Evolutionary conservation across 2,329 filamentous ascomycete genomes (phyloP).

Genomic region (Ophiognomonia clavigignenti-juglandacearum): DNA sequence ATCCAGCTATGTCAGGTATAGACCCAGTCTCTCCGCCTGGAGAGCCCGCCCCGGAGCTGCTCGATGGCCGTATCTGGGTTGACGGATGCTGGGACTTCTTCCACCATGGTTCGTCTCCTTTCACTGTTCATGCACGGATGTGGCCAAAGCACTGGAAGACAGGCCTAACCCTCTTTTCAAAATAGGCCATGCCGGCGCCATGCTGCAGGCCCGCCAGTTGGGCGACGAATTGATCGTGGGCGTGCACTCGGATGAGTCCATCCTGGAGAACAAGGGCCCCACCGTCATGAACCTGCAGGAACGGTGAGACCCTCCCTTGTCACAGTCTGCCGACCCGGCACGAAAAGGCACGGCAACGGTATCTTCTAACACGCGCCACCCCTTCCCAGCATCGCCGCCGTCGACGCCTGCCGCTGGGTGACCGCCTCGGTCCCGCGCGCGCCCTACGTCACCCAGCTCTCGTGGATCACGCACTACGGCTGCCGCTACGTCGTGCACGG

Average conservation of each 20-base stretch:
- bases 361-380: conserved; percentile 6
- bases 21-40: conserved; percentile 32
- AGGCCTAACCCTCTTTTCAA: background rate
- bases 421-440: conserved; percentile 78
- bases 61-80: conserved; percentile 83
- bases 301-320: conserved; percentile 47
- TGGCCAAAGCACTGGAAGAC: background rate
- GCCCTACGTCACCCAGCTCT: conserved; percentile 89
- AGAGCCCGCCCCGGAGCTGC: conserved; percentile 48
- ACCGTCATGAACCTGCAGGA: conserved; percentile 94
- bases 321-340: background rate
- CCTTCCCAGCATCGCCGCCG: conserved; percentile 69
- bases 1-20: conserved; percentile 17
- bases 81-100: conserved; percentile 99
- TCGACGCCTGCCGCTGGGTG: conserved; percentile 93
- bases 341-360: conserved; percentile 20
- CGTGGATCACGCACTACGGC: conserved; percentile 93
- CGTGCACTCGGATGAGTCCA: conserved; percentile 92
- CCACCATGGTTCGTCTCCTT: conserved; percentile 68
- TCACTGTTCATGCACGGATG: background rate
- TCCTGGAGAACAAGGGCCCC: conserved; percentile 93
- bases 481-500: conserved; percentile 95
- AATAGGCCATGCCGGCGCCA: conserved; percentile 87
- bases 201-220: conserved; percentile 90
- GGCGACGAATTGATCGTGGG: conserved; percentile 86